phyloP scores from a whole-genome alignment of 2,329 filamentous ascomycete species.

The Colletotrichum brevisporum region DNA sequence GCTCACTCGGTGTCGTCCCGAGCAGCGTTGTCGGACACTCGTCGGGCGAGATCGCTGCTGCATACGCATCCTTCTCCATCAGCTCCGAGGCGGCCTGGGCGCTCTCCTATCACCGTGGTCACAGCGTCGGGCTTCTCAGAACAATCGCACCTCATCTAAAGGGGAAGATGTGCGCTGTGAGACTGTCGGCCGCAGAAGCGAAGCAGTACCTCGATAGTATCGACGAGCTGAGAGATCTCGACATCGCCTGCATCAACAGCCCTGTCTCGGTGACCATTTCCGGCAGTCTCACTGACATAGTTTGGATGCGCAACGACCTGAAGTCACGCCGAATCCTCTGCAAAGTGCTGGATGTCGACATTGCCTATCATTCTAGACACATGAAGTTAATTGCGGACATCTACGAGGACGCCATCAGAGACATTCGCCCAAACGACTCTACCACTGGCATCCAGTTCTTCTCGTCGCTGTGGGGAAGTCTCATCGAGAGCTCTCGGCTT shows the following conservation, averaged over 20 bases:
- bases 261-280: slow-evolving; percentile 60
- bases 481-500: not conserved
- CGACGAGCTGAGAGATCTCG: slow-evolving; percentile 42
- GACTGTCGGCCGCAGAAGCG: slow-evolving; percentile 49
- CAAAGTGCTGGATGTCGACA: slow-evolving; percentile 53
- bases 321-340: slow-evolving; percentile 50
- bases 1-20: slow-evolving; percentile 50
- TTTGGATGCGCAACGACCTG: slow-evolving; percentile 50
- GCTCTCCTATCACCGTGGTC: slow-evolving; percentile 58
- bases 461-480: slow-evolving; percentile 57
- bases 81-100: slow-evolving; percentile 56
- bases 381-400: slow-evolving; percentile 56
- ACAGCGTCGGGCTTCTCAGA: slow-evolving; percentile 49
- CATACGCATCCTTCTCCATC: slow-evolving; percentile 56
- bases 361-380: slow-evolving; percentile 62
- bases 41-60: slow-evolving; percentile 63
- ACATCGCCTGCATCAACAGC: slow-evolving; percentile 62
- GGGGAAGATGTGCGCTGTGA: slow-evolving; percentile 60
- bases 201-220: slow-evolving; percentile 46
- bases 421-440: slow-evolving; percentile 40
- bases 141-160: slow-evolving; percentile 46
- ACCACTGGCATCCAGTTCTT: slow-evolving; percentile 50
- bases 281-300: slow-evolving; percentile 52
- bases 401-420: slow-evolving; percentile 50
- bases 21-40: slow-evolving; percentile 59